These are phyloP conservation scores for Ganoderma sp. DNA, from an alignment of 1,284 basidiomycete genomes.

Conservation along the genomic window DNA sequence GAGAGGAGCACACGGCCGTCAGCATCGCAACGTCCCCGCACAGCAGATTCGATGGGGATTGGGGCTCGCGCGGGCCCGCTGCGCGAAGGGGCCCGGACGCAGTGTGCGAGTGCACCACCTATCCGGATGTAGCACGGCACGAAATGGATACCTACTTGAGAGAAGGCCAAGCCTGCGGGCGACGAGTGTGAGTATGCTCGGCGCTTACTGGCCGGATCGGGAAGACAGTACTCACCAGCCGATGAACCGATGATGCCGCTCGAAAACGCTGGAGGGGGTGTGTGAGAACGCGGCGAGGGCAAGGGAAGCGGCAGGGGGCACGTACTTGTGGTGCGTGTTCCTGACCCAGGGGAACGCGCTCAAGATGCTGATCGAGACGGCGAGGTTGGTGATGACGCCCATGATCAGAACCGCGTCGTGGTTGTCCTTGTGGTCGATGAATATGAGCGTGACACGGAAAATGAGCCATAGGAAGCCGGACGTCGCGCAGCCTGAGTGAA, in stretches of 20 bases:
- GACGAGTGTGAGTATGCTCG: slow-evolving; percentile 32
- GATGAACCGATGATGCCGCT: slow-evolving; percentile 71
- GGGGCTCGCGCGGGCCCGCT: slow-evolving; percentile 9
- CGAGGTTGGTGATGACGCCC: slow-evolving; percentile 62
- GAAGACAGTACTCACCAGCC: slow-evolving; percentile 57
- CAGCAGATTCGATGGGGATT: neutral
- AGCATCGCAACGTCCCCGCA: slow-evolving; percentile 19
- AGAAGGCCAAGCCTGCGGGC: slow-evolving; percentile 57
- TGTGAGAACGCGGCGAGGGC: slow-evolving; percentile 29
- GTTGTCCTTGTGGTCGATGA: slow-evolving; percentile 58
- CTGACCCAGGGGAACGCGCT: slow-evolving; percentile 72
- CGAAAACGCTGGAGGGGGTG: slow-evolving; percentile 57
- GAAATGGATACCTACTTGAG: slow-evolving; percentile 51
- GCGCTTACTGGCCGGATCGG: slow-evolving; percentile 29
- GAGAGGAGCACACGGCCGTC: slow-evolving; percentile 24
- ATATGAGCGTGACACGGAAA: slow-evolving; percentile 58
- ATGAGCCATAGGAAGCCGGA: slow-evolving; percentile 70
- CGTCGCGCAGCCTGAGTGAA: slow-evolving; percentile 72
- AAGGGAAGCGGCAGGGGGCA: slow-evolving; percentile 22
- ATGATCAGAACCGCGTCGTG: slow-evolving; percentile 61
- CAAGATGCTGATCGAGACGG: slow-evolving; percentile 61
- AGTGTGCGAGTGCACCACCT: slow-evolving; percentile 28
- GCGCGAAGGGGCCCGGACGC: slow-evolving; percentile 4
- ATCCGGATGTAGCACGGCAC: slow-evolving; percentile 12
- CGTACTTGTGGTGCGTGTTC: slow-evolving; percentile 72